Conservation (phyloP, 1,284 basidiomycete species). For the Cutaneotrichosporon mucoides region DNA sequence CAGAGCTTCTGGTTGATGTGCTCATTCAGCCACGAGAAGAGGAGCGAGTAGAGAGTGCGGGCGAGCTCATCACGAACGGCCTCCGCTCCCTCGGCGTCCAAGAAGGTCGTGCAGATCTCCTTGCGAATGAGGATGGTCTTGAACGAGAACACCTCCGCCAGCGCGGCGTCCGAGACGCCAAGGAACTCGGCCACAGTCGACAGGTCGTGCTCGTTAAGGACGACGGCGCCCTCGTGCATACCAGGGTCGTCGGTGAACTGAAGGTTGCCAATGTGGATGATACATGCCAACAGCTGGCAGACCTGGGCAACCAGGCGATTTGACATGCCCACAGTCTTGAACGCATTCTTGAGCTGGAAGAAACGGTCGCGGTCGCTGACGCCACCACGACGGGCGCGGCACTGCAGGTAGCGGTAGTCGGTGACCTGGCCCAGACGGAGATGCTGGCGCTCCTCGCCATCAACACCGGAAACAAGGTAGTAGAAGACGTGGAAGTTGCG, state of each 20-base stretch:
- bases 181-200: slow-evolving; percentile 84
- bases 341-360: slow-evolving; percentile 85
- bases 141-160: slow-evolving; percentile 85
- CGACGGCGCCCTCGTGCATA: slow-evolving; percentile 80
- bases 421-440: slow-evolving; percentile 68
- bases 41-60: slow-evolving; percentile 84
- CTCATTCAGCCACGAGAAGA: slow-evolving; percentile 97
- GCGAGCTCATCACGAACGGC: slow-evolving; percentile 91
- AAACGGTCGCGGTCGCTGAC: slow-evolving; percentile 68
- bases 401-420: slow-evolving; percentile 76
- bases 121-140: slow-evolving; percentile 88
- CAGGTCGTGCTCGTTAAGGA: slow-evolving; percentile 73
- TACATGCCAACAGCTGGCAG: slow-evolving; percentile 88
- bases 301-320: slow-evolving; percentile 91
- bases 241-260: slow-evolving; percentile 81
- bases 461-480: slow-evolving; percentile 86
- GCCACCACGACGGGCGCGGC: slow-evolving; percentile 55
- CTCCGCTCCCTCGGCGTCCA: slow-evolving; percentile 88
- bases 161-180: slow-evolving; percentile 67
- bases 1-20: slow-evolving; percentile 91
- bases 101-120: slow-evolving; percentile 92
- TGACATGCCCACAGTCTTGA: slow-evolving; percentile 87
- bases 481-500: slow-evolving; percentile 98
- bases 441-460: slow-evolving; percentile 78
- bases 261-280: slow-evolving; percentile 92